phyloP scores from a whole-genome alignment of 1,284 basidiomycete species.

The Irpex sp. region DNA sequence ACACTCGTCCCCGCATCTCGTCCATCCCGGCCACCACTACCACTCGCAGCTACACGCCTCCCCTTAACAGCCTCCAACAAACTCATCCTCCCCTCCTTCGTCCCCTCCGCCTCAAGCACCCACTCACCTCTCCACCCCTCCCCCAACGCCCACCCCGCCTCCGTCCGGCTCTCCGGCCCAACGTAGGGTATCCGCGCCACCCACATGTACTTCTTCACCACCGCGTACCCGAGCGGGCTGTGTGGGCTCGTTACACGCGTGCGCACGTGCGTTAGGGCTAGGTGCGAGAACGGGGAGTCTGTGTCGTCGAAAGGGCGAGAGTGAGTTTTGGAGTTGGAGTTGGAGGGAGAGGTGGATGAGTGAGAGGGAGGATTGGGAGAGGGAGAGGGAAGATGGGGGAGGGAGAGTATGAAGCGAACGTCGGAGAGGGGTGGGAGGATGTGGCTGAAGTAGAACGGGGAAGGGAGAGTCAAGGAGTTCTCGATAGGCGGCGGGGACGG shows the following conservation, averaged over 20 bases:
- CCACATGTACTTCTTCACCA: slow-evolving; percentile 61
- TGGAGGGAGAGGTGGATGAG: slow-evolving; percentile 27
- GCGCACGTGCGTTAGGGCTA: slow-evolving; percentile 40
- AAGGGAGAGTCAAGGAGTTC: slow-evolving; percentile 57
- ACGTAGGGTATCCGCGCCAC: slow-evolving; percentile 47
- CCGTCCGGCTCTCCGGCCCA: slow-evolving; percentile 27
- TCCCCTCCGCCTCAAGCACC: slow-evolving; percentile 73
- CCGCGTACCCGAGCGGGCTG: slow-evolving; percentile 50
- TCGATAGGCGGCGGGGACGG: slow-evolving; percentile 47
- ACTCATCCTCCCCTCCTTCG: slow-evolving; percentile 55
- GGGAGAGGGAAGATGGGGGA: slow-evolving; percentile 34
- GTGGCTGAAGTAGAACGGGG: slow-evolving; percentile 70
- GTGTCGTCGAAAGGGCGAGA: slow-evolving; percentile 21
- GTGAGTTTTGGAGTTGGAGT: background rate
- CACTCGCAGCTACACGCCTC: background rate
- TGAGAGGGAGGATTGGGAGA: slow-evolving; percentile 29
- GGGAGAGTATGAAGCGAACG: slow-evolving; percentile 42
- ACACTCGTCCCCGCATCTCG: too few relatives aligned
- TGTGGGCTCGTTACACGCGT: slow-evolving; percentile 51
- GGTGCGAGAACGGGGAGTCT: slow-evolving; percentile 25
- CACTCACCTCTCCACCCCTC: slow-evolving; percentile 73
- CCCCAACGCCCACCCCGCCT: slow-evolving; percentile 41
- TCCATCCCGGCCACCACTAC: too few relatives aligned
- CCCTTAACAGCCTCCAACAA: slow-evolving; percentile 44
- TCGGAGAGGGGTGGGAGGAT: slow-evolving; percentile 50